Evolutionary conservation across 306 rosid species (phyloP), one percentile per base, ranked within the genome.

Genomic region (Cercis canadensis): DNA sequence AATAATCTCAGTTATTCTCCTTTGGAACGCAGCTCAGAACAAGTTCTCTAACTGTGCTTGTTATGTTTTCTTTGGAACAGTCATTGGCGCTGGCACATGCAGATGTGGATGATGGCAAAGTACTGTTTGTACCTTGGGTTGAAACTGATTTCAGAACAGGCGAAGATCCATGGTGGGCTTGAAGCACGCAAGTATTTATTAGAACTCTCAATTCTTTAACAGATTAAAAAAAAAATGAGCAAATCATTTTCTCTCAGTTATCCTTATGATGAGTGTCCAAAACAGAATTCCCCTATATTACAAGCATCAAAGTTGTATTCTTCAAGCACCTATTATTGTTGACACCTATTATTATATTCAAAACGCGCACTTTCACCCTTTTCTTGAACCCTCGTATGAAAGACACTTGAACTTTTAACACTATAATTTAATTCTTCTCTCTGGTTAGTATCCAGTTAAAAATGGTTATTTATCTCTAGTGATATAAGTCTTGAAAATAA

Each of bases 81-180:
- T 89, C 96, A 66, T 67, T 89, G 70, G 92, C 96, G 1, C 70
- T 91, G 86, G 96, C 88, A 9, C 96, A 89, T 70, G 83, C 85
- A 60, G 96, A 89, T 76, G 29, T 82, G 13, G 96, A 87, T 39
- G 86, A 83, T 11, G 97, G 97, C 62, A 91, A 91, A 85, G 96
- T 88, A 0, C 49, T 87, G 73, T 91, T 91, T 71, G 97, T 91
- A 46, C 97, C 91, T 16, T 85, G 89, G 89, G 84, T 78, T 13
- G 89, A 85, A 75, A 85, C 89, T 0, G 97, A 91, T 67, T 91
- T 91, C 85, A 85, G 89, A 81, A 85, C 86, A 32, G 89, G 89
- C 3, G 89, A 85, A 0, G 45, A 44, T 78, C 89, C 89, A 60
- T 85, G 89, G 89, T 85, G 89, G 89, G 41, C 89, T 72, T 85